Base-by-base conservation (phyloP, 2,329 filamentous ascomycete species). In the Xylogone sp. region DNA sequence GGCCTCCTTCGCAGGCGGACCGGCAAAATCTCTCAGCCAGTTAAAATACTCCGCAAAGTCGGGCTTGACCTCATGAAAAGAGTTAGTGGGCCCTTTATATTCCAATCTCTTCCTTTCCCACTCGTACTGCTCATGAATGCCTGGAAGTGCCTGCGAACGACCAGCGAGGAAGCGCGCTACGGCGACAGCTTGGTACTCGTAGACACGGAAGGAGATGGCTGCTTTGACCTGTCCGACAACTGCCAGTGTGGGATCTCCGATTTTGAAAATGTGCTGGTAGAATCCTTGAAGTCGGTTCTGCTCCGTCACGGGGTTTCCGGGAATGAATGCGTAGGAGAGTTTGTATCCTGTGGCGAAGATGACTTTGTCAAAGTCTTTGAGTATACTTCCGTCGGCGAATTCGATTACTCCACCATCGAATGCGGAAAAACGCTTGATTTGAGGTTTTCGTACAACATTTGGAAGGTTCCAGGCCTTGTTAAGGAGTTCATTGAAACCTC, bases 21-120 rank as follows among this genome's bases (percentile, higher is more conserved):
- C 77, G 2, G 78, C 74, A 12, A 82, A 54, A 18, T 52, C 56
- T 18, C 78, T 68, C 21, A 83, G 50, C 0, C 65, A 68, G 59
- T 86, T 78, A 56, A 87, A 86, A 59, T 86, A 86, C 5, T 79
- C 74, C 54, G 81, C 75, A 59, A 86, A 85, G 21, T 85, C 75
- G 0, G 82, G 82, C 8, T 42, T 45, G 6, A 86, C 64, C 3
- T 81, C 68, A 0, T 74, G 70, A 55, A 86, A 86, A 3, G 67
- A 71, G 0, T 72, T 65, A 0, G 79, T 77, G 52, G 84, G 80
- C 0, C 82, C 82, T 42, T 70, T 74, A 13, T 63, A 59, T 19
- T 65, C 66, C 12, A 84, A 73, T 0, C 81, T 68, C 2, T 81
- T 74, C 2, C 58, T 57, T 59, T 86, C 82, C 83, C 82, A 86